Evolutionary conservation across 495 filamentous ascomycete genomes (phyloP), one percentile per base, ranked within the genome.

Genomic region (Parathielavia appendiculata): DNA sequence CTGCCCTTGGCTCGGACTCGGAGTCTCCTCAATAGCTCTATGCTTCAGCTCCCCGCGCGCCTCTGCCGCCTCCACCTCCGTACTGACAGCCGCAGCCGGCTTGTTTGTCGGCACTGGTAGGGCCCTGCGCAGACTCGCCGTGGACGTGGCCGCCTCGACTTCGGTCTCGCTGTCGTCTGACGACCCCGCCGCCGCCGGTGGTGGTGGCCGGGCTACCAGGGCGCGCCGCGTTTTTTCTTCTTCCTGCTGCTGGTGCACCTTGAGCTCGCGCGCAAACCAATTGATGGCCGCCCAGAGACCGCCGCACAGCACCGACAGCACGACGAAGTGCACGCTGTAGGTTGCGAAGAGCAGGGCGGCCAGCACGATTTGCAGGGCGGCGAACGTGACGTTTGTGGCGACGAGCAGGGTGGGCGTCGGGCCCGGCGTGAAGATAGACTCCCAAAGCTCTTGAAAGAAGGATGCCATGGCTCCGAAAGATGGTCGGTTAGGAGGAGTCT

Each of bases 241-340:
- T 61, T 85, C 83, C 68, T 91, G 77, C 20, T 71, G 75, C 65
- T 88, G 85, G 43, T 84, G 84, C 11, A 74, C 73, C 51, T 77
- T 78, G 36, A 98, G 76, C 76, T 98, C 93, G 22, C 71, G 69
- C 41, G 91, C 90, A 66, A 98, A 98, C 93, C 93, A 98, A 74
- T 96, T 96, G 73, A 98, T 95, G 20, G 85, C 82, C 72, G 80
- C 88, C 93, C 93, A 98, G 23, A 98, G 79, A 0, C 89, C 87
- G 1, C 73, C 91, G 40, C 83, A 89, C 10, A 98, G 75, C 48
- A 83, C 68, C 8, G 89, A 93, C 7, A 98, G 79, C 51, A 89
- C 77, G 51, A 89, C 63, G 64, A 97, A 97, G 76, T 98, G 93
- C 30, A 92, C 77, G 74, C 88, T 93, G 72, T 86, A 84, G 6